phyloP scores from a whole-genome alignment of 768 basidiomycete genomes.

The Leccinellum luteum region DNA sequence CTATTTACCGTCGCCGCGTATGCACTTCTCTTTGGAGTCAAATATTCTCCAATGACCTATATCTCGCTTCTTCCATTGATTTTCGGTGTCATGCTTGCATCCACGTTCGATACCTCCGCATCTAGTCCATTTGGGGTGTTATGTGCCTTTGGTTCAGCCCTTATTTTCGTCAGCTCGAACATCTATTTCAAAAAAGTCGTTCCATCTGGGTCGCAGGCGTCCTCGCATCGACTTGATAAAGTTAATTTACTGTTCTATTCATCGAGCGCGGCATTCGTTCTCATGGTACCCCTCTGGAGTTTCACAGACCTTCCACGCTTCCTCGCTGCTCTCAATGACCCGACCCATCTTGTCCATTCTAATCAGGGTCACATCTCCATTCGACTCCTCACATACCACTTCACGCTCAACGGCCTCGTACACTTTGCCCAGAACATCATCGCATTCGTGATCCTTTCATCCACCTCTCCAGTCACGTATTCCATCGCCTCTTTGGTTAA shows the following conservation, averaged over 20 bases:
- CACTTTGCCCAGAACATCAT: conserved; percentile 98
- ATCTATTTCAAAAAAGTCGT: conserved; percentile 99
- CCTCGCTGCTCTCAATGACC: conserved; percentile 42
- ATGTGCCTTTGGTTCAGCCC: conserved; percentile 94
- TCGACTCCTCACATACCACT: conserved; percentile 74
- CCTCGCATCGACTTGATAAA: conserved; percentile 88
- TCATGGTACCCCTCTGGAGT: conserved; percentile 96
- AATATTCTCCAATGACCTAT: conserved; percentile 90
- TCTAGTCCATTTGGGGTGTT: conserved; percentile 86
- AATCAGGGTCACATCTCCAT: conserved; percentile 44
- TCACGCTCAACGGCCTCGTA: conserved; percentile 91
- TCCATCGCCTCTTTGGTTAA: conserved; percentile 98
- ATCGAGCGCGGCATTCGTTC: conserved; percentile 86
- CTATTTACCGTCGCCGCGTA: conserved; percentile 97
- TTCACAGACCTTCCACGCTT: conserved; percentile 82
- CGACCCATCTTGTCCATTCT: conserved; percentile 44
- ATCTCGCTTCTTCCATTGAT: conserved; percentile 92
- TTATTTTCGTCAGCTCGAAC: conserved; percentile 97
- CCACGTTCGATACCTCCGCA: conserved; percentile 87
- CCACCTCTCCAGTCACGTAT: conserved; percentile 97
- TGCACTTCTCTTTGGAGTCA: conserved; percentile 88
- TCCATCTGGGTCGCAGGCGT: conserved; percentile 55
- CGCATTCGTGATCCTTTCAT: conserved; percentile 93
- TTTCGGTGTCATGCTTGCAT: conserved; percentile 95
- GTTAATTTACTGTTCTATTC: conserved; percentile 95